Conservation (phyloP, 257 asterid genomes). For the Prunella vulgaris region DNA sequence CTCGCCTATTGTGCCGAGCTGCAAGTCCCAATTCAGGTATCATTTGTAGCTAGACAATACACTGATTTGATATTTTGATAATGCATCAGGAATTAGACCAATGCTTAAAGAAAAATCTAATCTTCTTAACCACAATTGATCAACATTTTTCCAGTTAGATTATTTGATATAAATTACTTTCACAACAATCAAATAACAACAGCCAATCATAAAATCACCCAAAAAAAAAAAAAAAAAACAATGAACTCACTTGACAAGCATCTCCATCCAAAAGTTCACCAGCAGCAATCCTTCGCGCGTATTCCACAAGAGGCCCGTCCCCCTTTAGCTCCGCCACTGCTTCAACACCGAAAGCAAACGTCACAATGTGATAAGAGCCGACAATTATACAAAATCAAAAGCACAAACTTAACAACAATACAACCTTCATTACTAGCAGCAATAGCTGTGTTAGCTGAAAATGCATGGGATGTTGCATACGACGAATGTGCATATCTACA, state of each 20-base stretch:
- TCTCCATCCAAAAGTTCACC: slow-evolving; percentile 75
- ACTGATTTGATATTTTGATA: neutral
- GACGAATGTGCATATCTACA: slow-evolving; percentile 31
- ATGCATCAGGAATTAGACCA: neutral
- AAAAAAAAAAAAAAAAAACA: neutral
- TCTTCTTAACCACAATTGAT: neutral
- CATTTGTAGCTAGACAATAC: neutral
- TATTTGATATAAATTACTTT: neutral
- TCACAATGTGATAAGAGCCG: neutral
- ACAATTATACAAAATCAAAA: neutral
- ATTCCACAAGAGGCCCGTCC: slow-evolving; percentile 69
- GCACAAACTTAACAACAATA: neutral
- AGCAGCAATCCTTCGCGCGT: slow-evolving; percentile 57
- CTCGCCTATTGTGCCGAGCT: slow-evolving; percentile 73
- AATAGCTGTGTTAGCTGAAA: slow-evolving; percentile 33
- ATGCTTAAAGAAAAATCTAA: too few species aligned
- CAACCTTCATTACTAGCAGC: slow-evolving; percentile 41
- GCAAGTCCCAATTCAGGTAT: slow-evolving; percentile 21
- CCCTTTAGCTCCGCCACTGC: slow-evolving; percentile 26
- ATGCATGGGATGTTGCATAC: slow-evolving; percentile 26
- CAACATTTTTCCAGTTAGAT: neutral
- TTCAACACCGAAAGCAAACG: neutral
- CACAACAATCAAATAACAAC: neutral
- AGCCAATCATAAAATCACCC: neutral
- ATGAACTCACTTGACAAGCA: slow-evolving; percentile 45